A percentile compares a stretch with the other conserved stretches of the same genome.
Evolutionary conservation across 1,139 yeast genomes (phyloP).

Genomic region (Torulaspora globosa): DNA sequence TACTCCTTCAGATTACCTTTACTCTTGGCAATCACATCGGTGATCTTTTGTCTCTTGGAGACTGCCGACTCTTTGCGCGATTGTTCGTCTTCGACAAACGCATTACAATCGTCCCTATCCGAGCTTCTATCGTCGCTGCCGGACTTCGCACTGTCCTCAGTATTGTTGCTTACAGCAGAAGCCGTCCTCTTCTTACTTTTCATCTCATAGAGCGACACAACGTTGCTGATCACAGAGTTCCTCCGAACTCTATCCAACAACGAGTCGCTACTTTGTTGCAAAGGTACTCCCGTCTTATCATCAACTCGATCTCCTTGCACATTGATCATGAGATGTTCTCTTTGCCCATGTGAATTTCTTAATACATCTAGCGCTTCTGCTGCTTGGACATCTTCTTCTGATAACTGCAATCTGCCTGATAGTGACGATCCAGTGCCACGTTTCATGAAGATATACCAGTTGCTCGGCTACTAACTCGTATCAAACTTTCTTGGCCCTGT

Average conservation of each 20-base stretch:
- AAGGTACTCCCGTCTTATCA: neutral
- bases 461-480: neutral
- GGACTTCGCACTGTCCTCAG: conserved; percentile 15
- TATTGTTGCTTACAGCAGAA: conserved; percentile 19
- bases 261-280: conserved; percentile 8
- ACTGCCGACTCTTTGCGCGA: conserved; percentile 7
- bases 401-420: conserved; percentile 7
- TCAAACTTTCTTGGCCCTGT: neutral
- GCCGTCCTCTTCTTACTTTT: conserved; percentile 25
- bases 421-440: neutral
- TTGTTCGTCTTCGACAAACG: conserved; percentile 17
- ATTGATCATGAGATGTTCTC: conserved; percentile 3
- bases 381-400: conserved; percentile 30
- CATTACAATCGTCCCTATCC: conserved; percentile 16
- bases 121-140: conserved; percentile 11
- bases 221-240: conserved; percentile 28
- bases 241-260: conserved; percentile 23
- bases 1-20: conserved; percentile 35
- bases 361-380: conserved; percentile 33
- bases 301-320: conserved; percentile 2
- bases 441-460: neutral
- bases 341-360: conserved; percentile 25
- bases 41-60: conserved; percentile 30
- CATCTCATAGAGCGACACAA: conserved; percentile 31
- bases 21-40: conserved; percentile 30